Evolutionary conservation across 768 basidiomycete genomes (phyloP), one percentile per base, ranked within the genome.

Genomic region (Cantharellus cinnabarinus): DNA sequence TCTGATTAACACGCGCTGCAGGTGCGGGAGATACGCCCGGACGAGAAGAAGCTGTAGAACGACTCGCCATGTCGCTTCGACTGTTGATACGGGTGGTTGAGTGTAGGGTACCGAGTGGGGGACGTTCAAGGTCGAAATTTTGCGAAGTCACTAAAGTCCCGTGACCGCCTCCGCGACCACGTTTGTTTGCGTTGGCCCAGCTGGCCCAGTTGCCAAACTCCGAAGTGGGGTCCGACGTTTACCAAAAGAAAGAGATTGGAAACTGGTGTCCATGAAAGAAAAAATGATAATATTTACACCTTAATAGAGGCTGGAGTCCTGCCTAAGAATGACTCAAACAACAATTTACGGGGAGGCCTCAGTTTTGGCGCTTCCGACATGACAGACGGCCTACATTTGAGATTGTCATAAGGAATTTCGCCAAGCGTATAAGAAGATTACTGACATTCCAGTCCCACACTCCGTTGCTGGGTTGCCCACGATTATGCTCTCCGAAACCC

Each of bases 401-500:
- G 1, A 37, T 10, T 7, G 29, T 10, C 44, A 10, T 48, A 10
- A 10, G 29, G 10, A 10, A 10, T 48, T 48, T 10, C 44, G 10
- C 44, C 44, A 48, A 29, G 20, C 20, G 20, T 29, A 29, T 29
- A 29, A 29, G 20, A 29, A 29, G 20, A 29, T 29, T 10, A 70
- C 79, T 62, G 67, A 93, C 90, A 97, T 83, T 0, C 90, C 93
- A 4, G 93, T 97, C 37, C 93, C 93, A 66, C 90, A 93, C 66
- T 81, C 85, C 3, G 89, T 85, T 0, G 93, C 91, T 42, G 93
- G 83, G 66, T 94, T 95, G 40, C 93, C 93, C 90, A 99, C 93
- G 70, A 99, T 98, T 68, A 99, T 99, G 68, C 94, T 97, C 70
- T 99, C 95, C 20, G 95, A 98, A 3, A 99, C 94, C 56, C 95